phyloP scores from a whole-genome alignment of 225 moss, liverwort and hornwort species.

The Takakia lepidozioides region DNA sequence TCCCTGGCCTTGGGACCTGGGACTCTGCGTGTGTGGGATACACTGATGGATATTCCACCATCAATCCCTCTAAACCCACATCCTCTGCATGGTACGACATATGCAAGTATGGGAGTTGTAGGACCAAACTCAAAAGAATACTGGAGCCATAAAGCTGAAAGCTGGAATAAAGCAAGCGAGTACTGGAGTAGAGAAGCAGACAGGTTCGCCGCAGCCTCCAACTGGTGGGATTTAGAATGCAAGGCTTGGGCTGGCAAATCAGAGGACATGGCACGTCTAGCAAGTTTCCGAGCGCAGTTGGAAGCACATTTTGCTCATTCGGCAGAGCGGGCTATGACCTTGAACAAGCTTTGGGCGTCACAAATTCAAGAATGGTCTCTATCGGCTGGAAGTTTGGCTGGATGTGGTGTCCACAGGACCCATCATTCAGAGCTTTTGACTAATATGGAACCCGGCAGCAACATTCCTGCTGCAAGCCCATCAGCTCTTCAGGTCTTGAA shows the following conservation, averaged over 20 bases:
- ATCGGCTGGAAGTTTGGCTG: background rate
- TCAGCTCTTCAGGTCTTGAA: slow-evolving; percentile 1
- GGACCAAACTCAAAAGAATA: background rate
- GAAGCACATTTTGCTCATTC: slow-evolving; percentile 7
- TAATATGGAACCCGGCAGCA: background rate
- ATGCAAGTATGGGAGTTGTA: background rate
- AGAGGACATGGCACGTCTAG: slow-evolving; percentile 1
- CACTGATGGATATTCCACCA: too few relatives aligned
- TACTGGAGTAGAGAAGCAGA: slow-evolving; percentile 6
- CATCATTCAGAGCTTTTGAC: background rate
- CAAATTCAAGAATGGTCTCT: slow-evolving; percentile 9
- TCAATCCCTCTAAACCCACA: too few relatives aligned
- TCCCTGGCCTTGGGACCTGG: background rate
- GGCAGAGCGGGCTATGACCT: slow-evolving; percentile 1
- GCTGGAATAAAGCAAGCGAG: slow-evolving; percentile 5
- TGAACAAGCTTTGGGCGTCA: slow-evolving; percentile 10
- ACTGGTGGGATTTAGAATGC: slow-evolving; percentile 6
- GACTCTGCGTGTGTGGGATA: too few relatives aligned
- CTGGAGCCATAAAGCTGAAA: slow-evolving; percentile 8
- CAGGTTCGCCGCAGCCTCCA: slow-evolving; percentile 2
- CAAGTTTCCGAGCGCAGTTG: background rate
- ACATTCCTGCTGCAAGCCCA: background rate
- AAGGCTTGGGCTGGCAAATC: background rate
- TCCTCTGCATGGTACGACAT: too few relatives aligned
- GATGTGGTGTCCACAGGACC: background rate